Conservation (phyloP, 1,284 basidiomycete genomes). For the Malassezia nana region DNA sequence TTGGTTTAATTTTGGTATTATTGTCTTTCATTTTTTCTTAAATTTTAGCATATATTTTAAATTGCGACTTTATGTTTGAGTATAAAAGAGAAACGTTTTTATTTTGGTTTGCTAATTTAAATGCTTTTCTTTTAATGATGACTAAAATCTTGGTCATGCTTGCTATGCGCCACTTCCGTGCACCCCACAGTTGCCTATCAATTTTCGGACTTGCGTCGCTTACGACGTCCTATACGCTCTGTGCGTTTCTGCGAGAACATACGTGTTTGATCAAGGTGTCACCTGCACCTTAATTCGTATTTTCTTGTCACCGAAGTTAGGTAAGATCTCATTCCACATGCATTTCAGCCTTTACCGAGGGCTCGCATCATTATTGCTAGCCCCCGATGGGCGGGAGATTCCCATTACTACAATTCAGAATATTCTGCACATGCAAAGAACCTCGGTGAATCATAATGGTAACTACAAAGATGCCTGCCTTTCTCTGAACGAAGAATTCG, state of each 20-base stretch:
- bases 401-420: constrained; percentile 6
- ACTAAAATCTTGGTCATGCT: no score
- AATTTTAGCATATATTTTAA: background rate
- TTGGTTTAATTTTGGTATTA: background rate
- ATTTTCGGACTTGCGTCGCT: no score
- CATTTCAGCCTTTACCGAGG: constrained; percentile 8
- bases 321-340: background rate
- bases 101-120: background rate
- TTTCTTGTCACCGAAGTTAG: background rate
- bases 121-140: background rate
- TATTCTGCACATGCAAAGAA: constrained; percentile 8
- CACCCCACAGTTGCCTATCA: no score
- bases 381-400: constrained; percentile 13
- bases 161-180: no score
- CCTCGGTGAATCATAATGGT: background rate
- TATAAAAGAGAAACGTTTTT: background rate
- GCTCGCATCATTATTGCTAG: constrained; percentile 8
- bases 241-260: no score
- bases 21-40: background rate
- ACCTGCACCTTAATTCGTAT: no score
- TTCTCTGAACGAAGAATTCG: constrained; percentile 5
- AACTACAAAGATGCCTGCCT: background rate
- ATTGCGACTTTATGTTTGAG: background rate
- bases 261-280: no score
- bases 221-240: no score